phyloP scores from a whole-genome alignment of 306 rosid species.

The barrel medic (Medicago truncatula) region MtrunA17r5.0-ANR NC_053049.1:29574001-29574500 shows the following conservation, averaged over 20 bases:
- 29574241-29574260: neutral
- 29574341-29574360: constrained; percentile 80
- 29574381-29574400: constrained; percentile 84
- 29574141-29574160: no score
- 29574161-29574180: no score
- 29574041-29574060: no score
- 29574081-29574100: no score
- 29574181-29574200: neutral
- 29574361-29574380: constrained; percentile 69
- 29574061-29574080: no score
- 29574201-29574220: neutral
- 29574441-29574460: constrained; percentile 55
- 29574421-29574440: constrained; percentile 83
- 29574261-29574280: neutral
- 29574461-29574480: constrained; percentile 72
- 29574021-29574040: no score
- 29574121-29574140: no score
- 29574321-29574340: constrained; percentile 89
- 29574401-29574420: constrained; percentile 80
- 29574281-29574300: constrained; percentile 13
- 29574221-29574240: neutral
- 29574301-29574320: constrained; percentile 73
- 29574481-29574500: constrained; percentile 87
- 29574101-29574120: no score
- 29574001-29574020: no score